Evolutionary conservation across 1,284 basidiomycete species (phyloP), one percentile per base, ranked within the genome.

Genomic region (Austroboletus novae-zelandiae): DNA sequence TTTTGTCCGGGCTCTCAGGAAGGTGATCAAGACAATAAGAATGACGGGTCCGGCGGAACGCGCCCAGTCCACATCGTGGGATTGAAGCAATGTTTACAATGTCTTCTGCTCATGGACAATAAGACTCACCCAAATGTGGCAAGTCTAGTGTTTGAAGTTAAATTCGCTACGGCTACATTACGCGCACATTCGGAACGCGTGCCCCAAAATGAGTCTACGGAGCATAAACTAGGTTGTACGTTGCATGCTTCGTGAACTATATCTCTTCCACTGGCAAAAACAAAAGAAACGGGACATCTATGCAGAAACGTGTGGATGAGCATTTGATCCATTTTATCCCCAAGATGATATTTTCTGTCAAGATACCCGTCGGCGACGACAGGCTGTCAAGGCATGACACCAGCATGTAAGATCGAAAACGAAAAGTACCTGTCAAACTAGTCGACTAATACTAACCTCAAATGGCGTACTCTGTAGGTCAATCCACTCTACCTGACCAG

Each of bases 21-120:
- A 18, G 36, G 55, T 9, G 49, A 37, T 18, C 40, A 41, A 36
- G 31, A 62, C 61, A 62, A 62, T 62, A 62, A 58, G 48, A 34
- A 6, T 45, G n/a, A 1, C 35, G 8, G 14, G 15, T 27, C 35
- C 32, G 39, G 35, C 23, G 11, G 27, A 39, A 18, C 34, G 5
- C n/a, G 40, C 4, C 7, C 8, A 11, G 11, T 1, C 34, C 3
- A 10, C 45, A 17, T 35, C 36, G 55, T 61, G 60, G 45, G 56
- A 47, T 45, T 11, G 13, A 7, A 10, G 8, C 18, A 37, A 5
- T 37, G 36, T 36, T 29, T 27, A 15, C 31, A 15, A 14, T 9
- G 9, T 45, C 34, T 44, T 47, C n/a, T 10, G 13, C 15, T 9
- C 34, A 8, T 27, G 46, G 17, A 62, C 61, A 62, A 62, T 62